Evolutionary conservation across 2,329 filamentous ascomycete species (phyloP), one percentile per base, ranked within the genome.

Genomic region (Berkeleyomyces rouxiae): DNA sequence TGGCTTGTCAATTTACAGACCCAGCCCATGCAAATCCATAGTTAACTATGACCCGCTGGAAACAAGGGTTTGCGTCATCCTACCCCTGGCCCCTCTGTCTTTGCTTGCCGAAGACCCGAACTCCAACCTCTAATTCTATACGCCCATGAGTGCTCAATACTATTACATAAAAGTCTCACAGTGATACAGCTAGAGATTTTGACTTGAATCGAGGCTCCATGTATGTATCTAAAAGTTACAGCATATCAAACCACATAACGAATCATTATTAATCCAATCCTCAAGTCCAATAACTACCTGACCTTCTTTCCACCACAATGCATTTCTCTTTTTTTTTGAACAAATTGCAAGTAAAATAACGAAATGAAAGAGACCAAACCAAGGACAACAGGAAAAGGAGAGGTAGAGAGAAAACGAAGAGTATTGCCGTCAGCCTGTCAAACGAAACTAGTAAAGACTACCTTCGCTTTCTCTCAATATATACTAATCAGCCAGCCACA

Each of bases 331-430:
- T 58, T 61, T 58, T 23, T 58, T 11, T 49, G 39, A 39, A 59
- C 63, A 62, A 63, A 55, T 6, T 53, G 9, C 36, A 55, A 9
- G 9, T 36, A 53, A 13, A 36, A 13, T 31, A 31, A 44, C 5
- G 9, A 59, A 36, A 39, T 33, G 47, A n/a, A 55, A 47, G 7
- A 59, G 11, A 46, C 40, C 42, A 31, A 66, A 58, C 42, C 44
- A 63, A 62, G 47, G 64, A 57, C 44, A 53, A 49, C 62, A 59
- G 55, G 47, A 58, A 55, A 42, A 58, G 51, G 49, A 44, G 31
- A 11, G 53, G 37, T 53, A 64, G 6, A 46, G 39, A 42, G 16
- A 49, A 51, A 6, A 13, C 6, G 16, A 16, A 11, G n/a, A 11
- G 36, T 13, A 9, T 11, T 10, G 36, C 51, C n/a, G n/a, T 16